phyloP scores from a whole-genome alignment of 306 rosid genomes.

The Senna tora region DNA sequence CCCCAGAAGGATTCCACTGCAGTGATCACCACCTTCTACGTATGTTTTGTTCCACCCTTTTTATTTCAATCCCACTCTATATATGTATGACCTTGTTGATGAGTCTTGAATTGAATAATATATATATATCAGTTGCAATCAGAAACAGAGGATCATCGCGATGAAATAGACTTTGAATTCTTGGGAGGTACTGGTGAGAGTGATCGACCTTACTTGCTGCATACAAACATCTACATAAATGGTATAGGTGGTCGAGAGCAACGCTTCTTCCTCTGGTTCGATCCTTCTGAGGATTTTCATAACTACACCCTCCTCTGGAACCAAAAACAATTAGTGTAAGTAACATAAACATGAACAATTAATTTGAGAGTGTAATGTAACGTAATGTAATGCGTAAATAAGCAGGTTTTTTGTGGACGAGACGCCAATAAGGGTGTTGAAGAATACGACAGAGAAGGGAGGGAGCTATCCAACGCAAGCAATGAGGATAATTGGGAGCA shows the following conservation, averaged over 20 bases:
- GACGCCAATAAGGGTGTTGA: slow-evolving; percentile 37
- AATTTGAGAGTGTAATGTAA: no score
- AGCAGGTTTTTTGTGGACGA: slow-evolving; percentile 41
- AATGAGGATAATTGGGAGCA: slow-evolving; percentile 31
- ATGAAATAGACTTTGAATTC: slow-evolving; percentile 28
- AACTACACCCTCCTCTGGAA: slow-evolving; percentile 36
- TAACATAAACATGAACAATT: no score
- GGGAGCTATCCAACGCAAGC: slow-evolving; percentile 30
- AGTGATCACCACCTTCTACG: slow-evolving; percentile 40
- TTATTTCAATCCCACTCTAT: no score
- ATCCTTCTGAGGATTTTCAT: slow-evolving; percentile 30
- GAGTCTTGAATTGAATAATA: background rate
- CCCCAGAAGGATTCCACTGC: slow-evolving; percentile 10
- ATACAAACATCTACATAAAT: slow-evolving; percentile 16
- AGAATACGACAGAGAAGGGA: slow-evolving; percentile 14
- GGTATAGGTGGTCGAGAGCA: slow-evolving; percentile 23
- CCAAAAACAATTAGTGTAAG: slow-evolving; percentile 35
- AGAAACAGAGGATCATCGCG: background rate
- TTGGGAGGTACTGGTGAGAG: slow-evolving; percentile 6
- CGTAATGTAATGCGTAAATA: background rate
- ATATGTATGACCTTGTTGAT: no score
- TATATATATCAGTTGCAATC: slow-evolving; percentile 30
- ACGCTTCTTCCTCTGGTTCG: slow-evolving; percentile 24
- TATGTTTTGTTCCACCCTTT: background rate
- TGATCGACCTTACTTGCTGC: background rate